phyloP scores from a whole-genome alignment of 371 early-diverging fungal species.

The Mucor mucedo region DNA sequence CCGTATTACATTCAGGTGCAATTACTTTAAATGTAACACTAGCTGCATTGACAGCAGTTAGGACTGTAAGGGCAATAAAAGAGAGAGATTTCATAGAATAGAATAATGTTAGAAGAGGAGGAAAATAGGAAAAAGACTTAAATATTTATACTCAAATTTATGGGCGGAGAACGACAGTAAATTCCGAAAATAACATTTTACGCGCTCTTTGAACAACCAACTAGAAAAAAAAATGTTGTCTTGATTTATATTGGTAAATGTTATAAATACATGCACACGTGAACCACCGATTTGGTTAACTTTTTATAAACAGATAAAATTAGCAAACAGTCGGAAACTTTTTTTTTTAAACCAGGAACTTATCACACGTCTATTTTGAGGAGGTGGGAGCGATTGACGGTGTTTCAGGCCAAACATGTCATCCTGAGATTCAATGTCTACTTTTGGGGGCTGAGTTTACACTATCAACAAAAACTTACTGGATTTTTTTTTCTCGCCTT shows the following conservation, averaged over 20 bases:
- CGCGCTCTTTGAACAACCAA: background rate
- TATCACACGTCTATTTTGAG: too few species aligned
- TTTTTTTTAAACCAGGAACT: too few species aligned
- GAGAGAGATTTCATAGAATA: slow-evolving; percentile 37
- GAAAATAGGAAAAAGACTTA: slow-evolving; percentile 11
- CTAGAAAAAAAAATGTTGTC: background rate
- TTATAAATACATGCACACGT: background rate
- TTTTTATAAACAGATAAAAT: too few species aligned
- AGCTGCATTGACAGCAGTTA: slow-evolving; percentile 30
- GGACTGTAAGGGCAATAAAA: slow-evolving; percentile 23
- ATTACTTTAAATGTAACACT: slow-evolving; percentile 53
- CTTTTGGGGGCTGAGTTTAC: too few species aligned
- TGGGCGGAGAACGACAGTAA: background rate
- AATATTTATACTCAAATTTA: slow-evolving; percentile 9
- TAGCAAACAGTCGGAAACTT: too few species aligned
- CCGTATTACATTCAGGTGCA: slow-evolving; percentile 45
- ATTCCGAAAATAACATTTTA: slow-evolving; percentile 2
- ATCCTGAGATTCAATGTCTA: too few species aligned
- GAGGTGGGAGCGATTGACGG: too few species aligned
- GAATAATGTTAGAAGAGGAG: slow-evolving; percentile 5
- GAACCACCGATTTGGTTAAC: too few species aligned
- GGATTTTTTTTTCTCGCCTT: too few species aligned
- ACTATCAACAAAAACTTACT: too few species aligned
- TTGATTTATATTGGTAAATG: background rate
- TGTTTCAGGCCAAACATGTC: too few species aligned